Evolutionary conservation across 2,329 filamentous ascomycete species (phyloP), one percentile per base, ranked within the genome.

Genomic region (Paraphoma sp.): DNA sequence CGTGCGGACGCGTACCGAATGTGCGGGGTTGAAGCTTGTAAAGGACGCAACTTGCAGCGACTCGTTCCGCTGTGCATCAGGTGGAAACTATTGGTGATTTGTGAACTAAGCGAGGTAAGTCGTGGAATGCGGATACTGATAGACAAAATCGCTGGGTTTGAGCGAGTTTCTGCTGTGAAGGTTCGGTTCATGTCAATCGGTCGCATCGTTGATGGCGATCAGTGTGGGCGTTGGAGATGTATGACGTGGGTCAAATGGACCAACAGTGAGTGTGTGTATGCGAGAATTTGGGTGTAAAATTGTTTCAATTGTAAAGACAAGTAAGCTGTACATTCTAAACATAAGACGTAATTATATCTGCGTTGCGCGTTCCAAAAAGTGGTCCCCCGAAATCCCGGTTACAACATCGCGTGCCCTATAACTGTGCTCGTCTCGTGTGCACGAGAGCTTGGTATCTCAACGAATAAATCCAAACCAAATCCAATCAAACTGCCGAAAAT

Each of bases 361-460:
- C 14, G 33, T 36, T 46, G 16, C 14, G n/a, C 8, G 41, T 36
- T 10, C 9, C 42, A n/a, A 44, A 44, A 16, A 2, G 29, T 11
- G 12, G 14, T 36, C 36, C 30, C 40, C 11, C 30, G 48, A 23
- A 23, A 23, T 23, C 23, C 23, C 23, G 23, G 23, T 23, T 23
- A 23, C 23, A 23, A 23, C 23, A 42, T 46, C 36, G 56, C 53
- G 46, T 38, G n/a, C 16, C 16, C 43, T 6, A 5, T 23, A 23
- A 23, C 38, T 28, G 14, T 58, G 48, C 51, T 51, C 51, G 40
- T 63, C 58, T 67, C 56, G 64, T 57, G 53, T 51, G 18, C 49
- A 61, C 60, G 57, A 62, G 48, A 62, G 51, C 51, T 56, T 68
- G 66, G 65, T 69, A 69, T 69, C 66, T 68, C 59, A 61, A 40